Conservation (phyloP, 2,329 filamentous ascomycete genomes). For the Ilyonectria sp. region DNA sequence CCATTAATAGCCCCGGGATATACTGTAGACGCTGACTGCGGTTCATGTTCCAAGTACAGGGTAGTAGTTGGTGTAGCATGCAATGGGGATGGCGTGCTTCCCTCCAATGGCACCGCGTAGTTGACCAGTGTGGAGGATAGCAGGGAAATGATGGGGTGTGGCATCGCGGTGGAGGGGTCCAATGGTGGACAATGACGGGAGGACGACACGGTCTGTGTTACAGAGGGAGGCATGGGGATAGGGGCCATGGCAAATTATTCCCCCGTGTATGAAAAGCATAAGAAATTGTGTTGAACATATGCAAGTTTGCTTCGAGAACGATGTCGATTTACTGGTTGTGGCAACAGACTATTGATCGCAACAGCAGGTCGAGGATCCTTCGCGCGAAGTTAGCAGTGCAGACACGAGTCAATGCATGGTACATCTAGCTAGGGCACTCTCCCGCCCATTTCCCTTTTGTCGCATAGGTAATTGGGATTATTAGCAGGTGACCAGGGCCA, state of each 20-base stretch:
- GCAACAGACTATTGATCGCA: background rate
- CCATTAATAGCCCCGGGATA: background rate
- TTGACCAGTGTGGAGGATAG: background rate
- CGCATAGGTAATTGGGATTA: background rate
- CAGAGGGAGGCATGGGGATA: background rate
- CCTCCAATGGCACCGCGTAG: background rate
- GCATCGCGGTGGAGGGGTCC: background rate
- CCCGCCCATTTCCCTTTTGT: background rate
- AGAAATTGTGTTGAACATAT: background rate
- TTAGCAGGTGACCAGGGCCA: background rate
- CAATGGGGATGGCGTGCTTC: background rate
- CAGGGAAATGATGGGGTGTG: conserved; percentile 1
- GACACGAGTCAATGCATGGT: too few species aligned
- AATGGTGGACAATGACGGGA: conserved; percentile 1
- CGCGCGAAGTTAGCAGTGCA: background rate
- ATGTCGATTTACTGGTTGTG: conserved; percentile 2
- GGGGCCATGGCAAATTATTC: conserved; percentile 10
- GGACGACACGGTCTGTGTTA: conserved; percentile 1
- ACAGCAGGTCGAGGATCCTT: background rate
- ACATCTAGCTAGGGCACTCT: too few species aligned
- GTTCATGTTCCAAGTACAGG: conserved; percentile 15
- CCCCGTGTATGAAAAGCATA: conserved; percentile 9
- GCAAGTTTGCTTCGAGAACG: conserved; percentile 8
- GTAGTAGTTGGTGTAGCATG: background rate
- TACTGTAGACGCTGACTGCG: background rate